Conservation (phyloP, 1,284 basidiomycete species). For the Chiua sp. region DNA sequence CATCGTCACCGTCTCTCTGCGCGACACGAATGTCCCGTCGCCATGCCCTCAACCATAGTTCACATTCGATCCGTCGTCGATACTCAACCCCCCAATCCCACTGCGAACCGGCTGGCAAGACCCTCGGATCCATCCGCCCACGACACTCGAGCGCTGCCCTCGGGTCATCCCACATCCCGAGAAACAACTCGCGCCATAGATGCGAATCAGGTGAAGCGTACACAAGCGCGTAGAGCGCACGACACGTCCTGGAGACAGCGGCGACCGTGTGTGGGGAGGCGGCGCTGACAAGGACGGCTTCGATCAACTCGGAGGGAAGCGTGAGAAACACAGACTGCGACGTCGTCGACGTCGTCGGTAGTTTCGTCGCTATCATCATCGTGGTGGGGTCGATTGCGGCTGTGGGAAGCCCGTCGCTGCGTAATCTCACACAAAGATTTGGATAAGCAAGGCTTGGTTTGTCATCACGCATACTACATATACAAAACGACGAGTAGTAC, state of each 20-base stretch:
- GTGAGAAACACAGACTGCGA: slow-evolving; percentile 9
- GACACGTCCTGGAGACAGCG: slow-evolving; percentile 50
- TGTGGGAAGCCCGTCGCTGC: slow-evolving; percentile 12
- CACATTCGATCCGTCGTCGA: slow-evolving; percentile 21
- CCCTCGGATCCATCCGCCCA: slow-evolving; percentile 25
- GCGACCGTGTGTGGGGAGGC: slow-evolving; percentile 44
- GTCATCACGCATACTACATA: background rate
- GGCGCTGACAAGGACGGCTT: slow-evolving; percentile 46
- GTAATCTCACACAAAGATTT: no score
- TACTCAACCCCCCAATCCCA: slow-evolving; percentile 32
- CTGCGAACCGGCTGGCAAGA: background rate
- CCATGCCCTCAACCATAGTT: slow-evolving; percentile 20
- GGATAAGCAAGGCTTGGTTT: background rate
- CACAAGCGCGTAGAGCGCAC: slow-evolving; percentile 43
- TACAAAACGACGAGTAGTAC: no score
- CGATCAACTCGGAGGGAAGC: slow-evolving; percentile 46
- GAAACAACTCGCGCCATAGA: slow-evolving; percentile 59
- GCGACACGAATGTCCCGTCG: slow-evolving; percentile 15
- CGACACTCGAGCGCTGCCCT: slow-evolving; percentile 34
- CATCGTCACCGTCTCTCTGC: background rate
- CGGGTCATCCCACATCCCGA: slow-evolving; percentile 57
- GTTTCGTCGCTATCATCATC: background rate
- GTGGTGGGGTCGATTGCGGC: background rate
- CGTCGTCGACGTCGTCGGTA: background rate
- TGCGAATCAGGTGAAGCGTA: slow-evolving; percentile 50